Evolutionary conservation across 1,284 basidiomycete genomes (phyloP).

Genomic region (Cystobasidium sp.): DNA sequence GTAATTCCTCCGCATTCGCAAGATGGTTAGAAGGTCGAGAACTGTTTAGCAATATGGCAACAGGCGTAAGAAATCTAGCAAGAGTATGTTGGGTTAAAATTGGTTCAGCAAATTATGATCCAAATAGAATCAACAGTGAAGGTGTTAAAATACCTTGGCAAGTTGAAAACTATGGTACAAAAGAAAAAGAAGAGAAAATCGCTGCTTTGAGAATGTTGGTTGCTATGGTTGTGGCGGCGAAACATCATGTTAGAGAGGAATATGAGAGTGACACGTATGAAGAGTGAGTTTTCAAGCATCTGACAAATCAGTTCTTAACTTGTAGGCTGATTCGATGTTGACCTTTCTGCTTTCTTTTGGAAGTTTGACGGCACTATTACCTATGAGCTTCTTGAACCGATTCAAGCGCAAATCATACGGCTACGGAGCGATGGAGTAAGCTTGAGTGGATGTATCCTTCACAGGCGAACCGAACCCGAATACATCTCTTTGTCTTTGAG

Average conservation of each 20-base stretch:
- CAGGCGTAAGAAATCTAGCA: constrained; percentile 49
- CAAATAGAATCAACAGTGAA: constrained; percentile 15
- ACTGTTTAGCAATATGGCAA: constrained; percentile 50
- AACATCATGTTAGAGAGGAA: constrained; percentile 53
- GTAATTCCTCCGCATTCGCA: constrained; percentile 50
- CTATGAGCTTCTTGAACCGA: constrained; percentile 39
- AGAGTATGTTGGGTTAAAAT: constrained; percentile 52
- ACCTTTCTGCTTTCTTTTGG: background rate
- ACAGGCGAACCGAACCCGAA: no score
- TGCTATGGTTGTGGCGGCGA: constrained; percentile 47
- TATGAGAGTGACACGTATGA: constrained; percentile 53
- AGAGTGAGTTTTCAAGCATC: constrained; percentile 41
- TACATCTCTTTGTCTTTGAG: no score
- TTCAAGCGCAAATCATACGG: constrained; percentile 31
- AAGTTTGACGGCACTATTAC: constrained; percentile 1
- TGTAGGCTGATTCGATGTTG: background rate
- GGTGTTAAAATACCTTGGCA: constrained; percentile 28
- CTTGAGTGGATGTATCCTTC: background rate
- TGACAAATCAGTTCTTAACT: background rate
- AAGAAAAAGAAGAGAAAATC: constrained; percentile 50
- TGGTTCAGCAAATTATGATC: constrained; percentile 44
- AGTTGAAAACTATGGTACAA: constrained; percentile 18
- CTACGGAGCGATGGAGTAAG: constrained; percentile 30
- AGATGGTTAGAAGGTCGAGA: constrained; percentile 53
- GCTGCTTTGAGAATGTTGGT: constrained; percentile 46